Evolutionary conservation across 2,329 filamentous ascomycete species (phyloP).

Genomic region (Epichloe aotearoae): DNA sequence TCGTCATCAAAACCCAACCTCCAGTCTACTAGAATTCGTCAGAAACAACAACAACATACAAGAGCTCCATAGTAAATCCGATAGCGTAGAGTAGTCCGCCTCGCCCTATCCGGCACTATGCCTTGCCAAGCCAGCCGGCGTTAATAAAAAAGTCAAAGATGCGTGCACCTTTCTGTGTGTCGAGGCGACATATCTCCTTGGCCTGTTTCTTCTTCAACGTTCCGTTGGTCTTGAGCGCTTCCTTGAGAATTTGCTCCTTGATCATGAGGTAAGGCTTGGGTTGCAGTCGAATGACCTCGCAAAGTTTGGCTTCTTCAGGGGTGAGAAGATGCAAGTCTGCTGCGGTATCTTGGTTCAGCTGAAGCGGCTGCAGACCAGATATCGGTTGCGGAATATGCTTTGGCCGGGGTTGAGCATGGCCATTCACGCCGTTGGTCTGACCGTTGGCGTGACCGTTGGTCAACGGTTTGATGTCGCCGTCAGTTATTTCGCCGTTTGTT

Average conservation of each 20-base stretch:
- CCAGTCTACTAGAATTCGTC: neutral
- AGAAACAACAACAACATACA: neutral
- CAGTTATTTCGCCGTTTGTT: slow-evolving; percentile 25
- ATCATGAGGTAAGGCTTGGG: slow-evolving; percentile 93
- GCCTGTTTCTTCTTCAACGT: slow-evolving; percentile 88
- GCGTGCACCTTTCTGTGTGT: slow-evolving; percentile 70
- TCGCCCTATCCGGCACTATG: slow-evolving; percentile 26
- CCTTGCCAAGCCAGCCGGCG: slow-evolving; percentile 82
- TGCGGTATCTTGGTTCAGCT: slow-evolving; percentile 60
- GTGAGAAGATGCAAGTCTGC: slow-evolving; percentile 78
- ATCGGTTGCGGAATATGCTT: slow-evolving; percentile 43
- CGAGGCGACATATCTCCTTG: slow-evolving; percentile 70
- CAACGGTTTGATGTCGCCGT: slow-evolving; percentile 25
- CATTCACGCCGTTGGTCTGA: slow-evolving; percentile 21
- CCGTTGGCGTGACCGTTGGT: too few species aligned
- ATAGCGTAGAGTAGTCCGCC: neutral
- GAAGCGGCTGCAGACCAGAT: slow-evolving; percentile 48
- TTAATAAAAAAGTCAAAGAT: slow-evolving; percentile 94
- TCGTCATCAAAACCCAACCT: neutral
- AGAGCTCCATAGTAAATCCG: too few species aligned
- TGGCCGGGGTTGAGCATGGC: slow-evolving; percentile 26
- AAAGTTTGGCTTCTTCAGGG: slow-evolving; percentile 76
- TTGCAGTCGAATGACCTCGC: slow-evolving; percentile 69
- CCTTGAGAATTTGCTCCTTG: slow-evolving; percentile 83
- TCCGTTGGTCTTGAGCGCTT: slow-evolving; percentile 80